A percentile compares a stretch with the other conserved stretches of the same genome.
These are phyloP conservation scores for Jaapia argillacea DNA, from an alignment of 768 basidiomycete genomes.

Conservation along the genomic window DNA sequence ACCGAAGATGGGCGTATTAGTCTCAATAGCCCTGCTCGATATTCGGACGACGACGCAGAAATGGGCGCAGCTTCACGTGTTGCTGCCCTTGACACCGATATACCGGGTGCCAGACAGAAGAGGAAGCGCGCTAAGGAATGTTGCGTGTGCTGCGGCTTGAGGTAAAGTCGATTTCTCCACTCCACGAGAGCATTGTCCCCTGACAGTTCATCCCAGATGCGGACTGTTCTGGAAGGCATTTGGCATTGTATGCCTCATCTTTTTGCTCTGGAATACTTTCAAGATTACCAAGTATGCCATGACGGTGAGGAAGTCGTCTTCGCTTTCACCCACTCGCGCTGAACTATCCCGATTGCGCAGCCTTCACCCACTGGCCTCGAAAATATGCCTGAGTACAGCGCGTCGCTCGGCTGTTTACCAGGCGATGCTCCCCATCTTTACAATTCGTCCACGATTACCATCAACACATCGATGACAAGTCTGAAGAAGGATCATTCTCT, in stretches of 20 bases:
- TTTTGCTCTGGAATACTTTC: constrained; percentile 30
- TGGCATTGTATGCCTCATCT: constrained; percentile 34
- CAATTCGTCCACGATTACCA: constrained; percentile 22
- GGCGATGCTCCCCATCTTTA: constrained; percentile 32
- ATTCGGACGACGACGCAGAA: constrained; percentile 23
- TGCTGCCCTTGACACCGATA: constrained; percentile 13
- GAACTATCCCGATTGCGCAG: constrained; percentile 21
- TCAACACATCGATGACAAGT: constrained; percentile 28
- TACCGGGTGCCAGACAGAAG: constrained; percentile 18
- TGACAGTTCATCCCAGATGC: constrained; percentile 24
- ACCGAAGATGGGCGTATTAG: constrained; percentile 25
- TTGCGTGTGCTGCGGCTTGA: constrained; percentile 41
- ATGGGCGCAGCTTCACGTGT: constrained; percentile 9
- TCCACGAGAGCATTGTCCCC: constrained; percentile 2
- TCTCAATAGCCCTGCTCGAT: constrained; percentile 14
- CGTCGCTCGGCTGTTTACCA: constrained; percentile 35
- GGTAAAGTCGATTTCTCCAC: constrained; percentile 21
- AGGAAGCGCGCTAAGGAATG: constrained; percentile 25
- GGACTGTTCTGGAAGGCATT: constrained; percentile 44
- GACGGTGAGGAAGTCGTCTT: constrained; percentile 24
- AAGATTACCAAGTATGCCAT: constrained; percentile 37
- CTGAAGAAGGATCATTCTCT: constrained; percentile 31
- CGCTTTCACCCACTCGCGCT: neutral
- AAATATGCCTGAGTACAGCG: constrained; percentile 44
- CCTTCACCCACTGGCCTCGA: constrained; percentile 41